Conservation (phyloP, 2,329 filamentous ascomycete species). For the Apiospora pterosperma region DNA sequence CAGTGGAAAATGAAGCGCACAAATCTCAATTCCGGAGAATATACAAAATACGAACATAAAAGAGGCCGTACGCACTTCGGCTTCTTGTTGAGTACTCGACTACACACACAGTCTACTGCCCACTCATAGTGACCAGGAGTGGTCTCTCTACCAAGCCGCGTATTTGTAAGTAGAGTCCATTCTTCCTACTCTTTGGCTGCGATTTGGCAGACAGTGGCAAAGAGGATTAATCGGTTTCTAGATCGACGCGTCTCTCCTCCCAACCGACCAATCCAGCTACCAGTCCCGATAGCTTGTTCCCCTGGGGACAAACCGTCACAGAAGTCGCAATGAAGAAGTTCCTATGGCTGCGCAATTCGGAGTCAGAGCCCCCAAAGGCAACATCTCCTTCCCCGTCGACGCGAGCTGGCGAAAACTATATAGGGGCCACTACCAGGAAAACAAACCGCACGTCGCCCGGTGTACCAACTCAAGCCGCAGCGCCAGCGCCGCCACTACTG, state of each 20-base stretch:
- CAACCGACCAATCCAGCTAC: no score
- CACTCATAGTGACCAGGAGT: background rate
- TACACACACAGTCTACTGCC: no score
- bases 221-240: background rate
- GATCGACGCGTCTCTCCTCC: background rate
- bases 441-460: background rate
- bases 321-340: background rate
- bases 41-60: background rate
- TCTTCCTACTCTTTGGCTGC: background rate
- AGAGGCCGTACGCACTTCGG: background rate
- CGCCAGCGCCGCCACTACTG: background rate
- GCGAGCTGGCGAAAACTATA: background rate
- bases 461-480: background rate
- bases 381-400: background rate
- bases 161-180: background rate
- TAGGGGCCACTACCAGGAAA: background rate
- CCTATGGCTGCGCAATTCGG: background rate
- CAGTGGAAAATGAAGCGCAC: background rate
- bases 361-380: background rate
- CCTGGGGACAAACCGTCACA: background rate
- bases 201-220: background rate
- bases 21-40: background rate
- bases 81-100: no score
- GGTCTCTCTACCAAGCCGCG: background rate
- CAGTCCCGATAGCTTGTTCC: background rate